phyloP scores from a whole-genome alignment of 805 yeast species.

The Kodamaea nitidulidarum region DNA sequence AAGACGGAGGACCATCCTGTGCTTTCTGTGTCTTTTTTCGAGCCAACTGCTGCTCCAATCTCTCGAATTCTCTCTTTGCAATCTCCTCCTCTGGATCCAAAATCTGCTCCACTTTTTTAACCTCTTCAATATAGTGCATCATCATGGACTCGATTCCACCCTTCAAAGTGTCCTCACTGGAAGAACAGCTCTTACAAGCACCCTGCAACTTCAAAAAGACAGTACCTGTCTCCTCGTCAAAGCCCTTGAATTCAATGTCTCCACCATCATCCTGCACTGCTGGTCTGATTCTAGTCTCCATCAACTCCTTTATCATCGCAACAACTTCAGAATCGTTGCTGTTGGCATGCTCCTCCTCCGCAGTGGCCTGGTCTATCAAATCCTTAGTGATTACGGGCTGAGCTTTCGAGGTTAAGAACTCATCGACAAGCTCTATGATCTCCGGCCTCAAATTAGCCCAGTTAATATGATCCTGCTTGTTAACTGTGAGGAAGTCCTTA shows the following conservation, averaged over 20 bases:
- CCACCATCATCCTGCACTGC: constrained; percentile 99
- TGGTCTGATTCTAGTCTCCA: constrained; percentile 93
- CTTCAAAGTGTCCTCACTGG: constrained; percentile 87
- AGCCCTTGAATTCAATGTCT: constrained; percentile 84
- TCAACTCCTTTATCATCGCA: constrained; percentile 84
- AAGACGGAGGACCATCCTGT: constrained; percentile 23
- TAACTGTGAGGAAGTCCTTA: constrained; percentile 67
- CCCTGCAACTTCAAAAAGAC: constrained; percentile 89
- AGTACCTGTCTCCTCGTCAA: constrained; percentile 79
- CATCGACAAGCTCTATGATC: constrained; percentile 60
- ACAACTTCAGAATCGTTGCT: constrained; percentile 67
- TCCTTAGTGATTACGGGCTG: constrained; percentile 41
- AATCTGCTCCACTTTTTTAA: constrained; percentile 81
- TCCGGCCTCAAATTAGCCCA: constrained; percentile 60
- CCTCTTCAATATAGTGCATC: constrained; percentile 95
- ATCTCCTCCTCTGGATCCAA: constrained; percentile 71
- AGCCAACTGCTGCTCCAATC: constrained; percentile 56
- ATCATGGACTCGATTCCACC: constrained; percentile 97
- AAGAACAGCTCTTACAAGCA: constrained; percentile 91
- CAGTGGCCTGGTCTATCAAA: constrained; percentile 35
- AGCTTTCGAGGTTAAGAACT: constrained; percentile 34
- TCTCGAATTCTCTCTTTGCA: constrained; percentile 79
- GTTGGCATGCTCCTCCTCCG: constrained; percentile 40
- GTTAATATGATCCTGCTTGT: constrained; percentile 54
- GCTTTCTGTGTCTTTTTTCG: constrained; percentile 11